phyloP scores from a whole-genome alignment of 2,329 filamentous ascomycete genomes.

The Magnaporthales sp. region DNA sequence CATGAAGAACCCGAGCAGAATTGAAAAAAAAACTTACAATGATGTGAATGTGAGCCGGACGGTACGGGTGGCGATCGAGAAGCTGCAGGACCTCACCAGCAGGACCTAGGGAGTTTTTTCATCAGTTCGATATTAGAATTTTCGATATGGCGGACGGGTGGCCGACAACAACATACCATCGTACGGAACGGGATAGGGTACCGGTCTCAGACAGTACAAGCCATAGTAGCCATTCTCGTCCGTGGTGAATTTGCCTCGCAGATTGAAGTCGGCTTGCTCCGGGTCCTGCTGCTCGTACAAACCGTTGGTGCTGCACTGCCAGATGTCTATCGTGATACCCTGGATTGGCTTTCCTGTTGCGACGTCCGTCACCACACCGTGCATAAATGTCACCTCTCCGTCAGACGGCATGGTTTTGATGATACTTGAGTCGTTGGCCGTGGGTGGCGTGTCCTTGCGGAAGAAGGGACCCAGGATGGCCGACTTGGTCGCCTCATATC shows the following conservation, averaged over 20 bases:
- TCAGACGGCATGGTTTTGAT: constrained; percentile 27
- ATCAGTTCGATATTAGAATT: background rate
- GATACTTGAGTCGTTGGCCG: constrained; percentile 49
- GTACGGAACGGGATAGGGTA: constrained; percentile 35
- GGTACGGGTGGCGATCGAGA: constrained; percentile 25
- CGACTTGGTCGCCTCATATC: constrained; percentile 39
- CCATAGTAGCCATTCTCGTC: constrained; percentile 53
- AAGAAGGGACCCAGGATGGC: constrained; percentile 63
- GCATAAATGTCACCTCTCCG: constrained; percentile 42
- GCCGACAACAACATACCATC: background rate
- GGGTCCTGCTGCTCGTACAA: constrained; percentile 65
- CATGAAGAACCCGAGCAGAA: background rate
- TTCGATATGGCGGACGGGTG: background rate
- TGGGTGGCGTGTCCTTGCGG: constrained; percentile 49
- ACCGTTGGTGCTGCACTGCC: constrained; percentile 51
- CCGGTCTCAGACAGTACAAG: constrained; percentile 53
- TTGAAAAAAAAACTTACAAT: constrained; percentile 15
- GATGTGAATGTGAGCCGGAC: constrained; percentile 29
- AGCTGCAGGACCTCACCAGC: constrained; percentile 23
- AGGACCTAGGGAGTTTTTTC: constrained; percentile 9
- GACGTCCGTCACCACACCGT: constrained; percentile 31
- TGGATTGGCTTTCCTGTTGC: constrained; percentile 42
- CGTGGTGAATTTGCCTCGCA: constrained; percentile 13
- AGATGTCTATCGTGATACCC: constrained; percentile 50
- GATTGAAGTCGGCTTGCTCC: constrained; percentile 10